Conservation (phyloP, 768 basidiomycete species). For the Tricholoma sp. region DNA sequence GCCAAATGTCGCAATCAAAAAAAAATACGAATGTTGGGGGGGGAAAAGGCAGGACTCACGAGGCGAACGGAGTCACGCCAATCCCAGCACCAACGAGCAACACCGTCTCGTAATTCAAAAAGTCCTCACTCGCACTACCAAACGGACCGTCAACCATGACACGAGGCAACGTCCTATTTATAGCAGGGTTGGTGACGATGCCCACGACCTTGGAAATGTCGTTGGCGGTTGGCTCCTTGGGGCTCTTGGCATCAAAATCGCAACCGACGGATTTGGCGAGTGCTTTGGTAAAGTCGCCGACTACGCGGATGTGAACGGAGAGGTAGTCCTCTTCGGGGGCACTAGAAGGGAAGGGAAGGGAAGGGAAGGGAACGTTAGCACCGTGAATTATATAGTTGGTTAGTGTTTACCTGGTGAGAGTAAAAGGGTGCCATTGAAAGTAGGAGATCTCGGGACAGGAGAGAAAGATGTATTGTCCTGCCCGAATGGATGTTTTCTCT, state of each 20-base stretch:
- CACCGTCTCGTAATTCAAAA: constrained; percentile 83
- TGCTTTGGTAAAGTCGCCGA: constrained; percentile 87
- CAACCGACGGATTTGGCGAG: constrained; percentile 81
- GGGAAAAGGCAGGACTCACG: too few relatives aligned
- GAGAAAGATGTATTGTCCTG: constrained; percentile 93
- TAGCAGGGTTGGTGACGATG: constrained; percentile 47
- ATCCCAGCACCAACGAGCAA: constrained; percentile 93
- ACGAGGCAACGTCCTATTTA: constrained; percentile 76
- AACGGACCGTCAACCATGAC: constrained; percentile 98
- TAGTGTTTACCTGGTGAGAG: constrained; percentile 76
- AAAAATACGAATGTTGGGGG: too few relatives aligned
- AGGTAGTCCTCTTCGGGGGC: constrained; percentile 96
- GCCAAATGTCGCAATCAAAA: too few relatives aligned
- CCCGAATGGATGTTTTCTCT: constrained; percentile 76
- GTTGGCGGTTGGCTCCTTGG: constrained; percentile 39
- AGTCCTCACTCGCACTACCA: constrained; percentile 89
- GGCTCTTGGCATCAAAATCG: constrained; percentile 60
- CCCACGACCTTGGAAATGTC: constrained; percentile 45
- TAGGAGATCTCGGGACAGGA: constrained; percentile 89
- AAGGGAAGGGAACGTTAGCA: neutral
- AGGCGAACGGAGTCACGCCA: constrained; percentile 94
- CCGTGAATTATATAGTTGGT: neutral
- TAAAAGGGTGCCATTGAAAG: constrained; percentile 98
- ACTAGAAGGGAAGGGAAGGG: constrained; percentile 36
- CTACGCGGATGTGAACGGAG: constrained; percentile 87